These are phyloP conservation scores for Ceratocystis albifundus DNA, from an alignment of 2,329 filamentous ascomycete genomes.

Conservation along the genomic window DNA sequence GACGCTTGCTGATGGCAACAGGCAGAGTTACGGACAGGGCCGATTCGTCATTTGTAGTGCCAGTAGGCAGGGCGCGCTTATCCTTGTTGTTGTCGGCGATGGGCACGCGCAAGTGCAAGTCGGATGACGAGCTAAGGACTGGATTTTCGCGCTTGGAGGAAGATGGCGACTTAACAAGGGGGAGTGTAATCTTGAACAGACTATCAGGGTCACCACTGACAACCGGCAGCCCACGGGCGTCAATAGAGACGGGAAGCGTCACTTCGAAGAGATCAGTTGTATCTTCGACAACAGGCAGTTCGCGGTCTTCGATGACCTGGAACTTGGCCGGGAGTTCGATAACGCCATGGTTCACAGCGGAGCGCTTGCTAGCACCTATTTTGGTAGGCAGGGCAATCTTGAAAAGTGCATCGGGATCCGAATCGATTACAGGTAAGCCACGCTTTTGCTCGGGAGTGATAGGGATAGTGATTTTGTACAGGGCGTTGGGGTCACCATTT, in stretches of 20 bases:
- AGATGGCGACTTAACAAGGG: conserved; percentile 10
- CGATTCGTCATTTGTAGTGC: conserved; percentile 10
- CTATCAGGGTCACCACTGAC: conserved; percentile 18
- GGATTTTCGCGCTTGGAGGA: conserved; percentile 11
- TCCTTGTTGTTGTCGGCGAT: neutral
- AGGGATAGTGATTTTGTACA: conserved; percentile 21
- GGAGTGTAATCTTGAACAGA: conserved; percentile 21
- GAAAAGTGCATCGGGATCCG: conserved; percentile 19
- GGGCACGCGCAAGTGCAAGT: conserved; percentile 16
- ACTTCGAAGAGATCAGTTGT: conserved; percentile 13
- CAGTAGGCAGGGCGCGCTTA: conserved; percentile 15
- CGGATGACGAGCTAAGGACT: conserved; percentile 11
- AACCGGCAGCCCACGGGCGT: conserved; percentile 20
- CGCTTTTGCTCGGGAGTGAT: conserved; percentile 12
- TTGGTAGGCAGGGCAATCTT: conserved; percentile 19
- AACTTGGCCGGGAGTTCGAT: conserved; percentile 17
- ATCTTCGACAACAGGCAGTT: conserved; percentile 16
- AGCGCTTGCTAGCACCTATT: neutral
- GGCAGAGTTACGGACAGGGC: conserved; percentile 22
- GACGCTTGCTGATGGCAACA: conserved; percentile 9
- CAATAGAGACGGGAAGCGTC: conserved; percentile 22
- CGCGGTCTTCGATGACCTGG: conserved; percentile 11
- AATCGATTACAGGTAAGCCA: conserved; percentile 16
- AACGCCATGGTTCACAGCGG: neutral
- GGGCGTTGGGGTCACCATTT: conserved; percentile 14